Conservation (phyloP, 1,139 yeast species). For the Fermentozyma sake region DNA sequence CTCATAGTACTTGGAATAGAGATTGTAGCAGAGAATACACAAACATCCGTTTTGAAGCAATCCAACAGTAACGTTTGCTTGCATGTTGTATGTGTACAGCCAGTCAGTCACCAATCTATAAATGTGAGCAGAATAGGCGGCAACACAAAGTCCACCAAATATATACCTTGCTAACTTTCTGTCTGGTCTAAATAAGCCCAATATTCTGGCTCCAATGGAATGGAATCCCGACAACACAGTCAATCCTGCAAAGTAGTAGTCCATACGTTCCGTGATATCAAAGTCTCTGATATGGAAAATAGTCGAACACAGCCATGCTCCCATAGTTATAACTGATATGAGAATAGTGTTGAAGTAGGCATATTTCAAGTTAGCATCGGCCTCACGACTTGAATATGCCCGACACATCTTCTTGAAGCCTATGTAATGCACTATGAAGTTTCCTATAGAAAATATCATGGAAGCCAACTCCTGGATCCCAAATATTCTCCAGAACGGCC, state of each 20-base stretch:
- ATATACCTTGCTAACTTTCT: slow-evolving; percentile 20
- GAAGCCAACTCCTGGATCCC: slow-evolving; percentile 86
- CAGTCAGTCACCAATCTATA: slow-evolving; percentile 66
- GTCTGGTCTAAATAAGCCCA: slow-evolving; percentile 46
- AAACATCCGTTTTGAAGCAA: slow-evolving; percentile 59
- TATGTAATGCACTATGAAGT: slow-evolving; percentile 66
- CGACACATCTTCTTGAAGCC: slow-evolving; percentile 45
- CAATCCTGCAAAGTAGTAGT: slow-evolving; percentile 89
- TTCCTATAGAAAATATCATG: slow-evolving; percentile 75
- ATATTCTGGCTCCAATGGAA: slow-evolving; percentile 56
- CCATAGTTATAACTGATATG: slow-evolving; percentile 61
- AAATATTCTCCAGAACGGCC: slow-evolving; percentile 79
- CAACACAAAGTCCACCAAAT: slow-evolving; percentile 40
- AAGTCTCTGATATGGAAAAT: slow-evolving; percentile 87
- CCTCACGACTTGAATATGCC: slow-evolving; percentile 7
- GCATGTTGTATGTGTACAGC: slow-evolving; percentile 93
- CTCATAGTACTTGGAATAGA: slow-evolving; percentile 31
- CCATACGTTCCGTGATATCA: slow-evolving; percentile 73
- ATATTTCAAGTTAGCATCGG: slow-evolving; percentile 9
- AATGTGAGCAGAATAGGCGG: slow-evolving; percentile 60
- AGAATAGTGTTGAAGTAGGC: slow-evolving; percentile 31
- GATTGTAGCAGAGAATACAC: slow-evolving; percentile 26
- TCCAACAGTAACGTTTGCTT: slow-evolving; percentile 79
- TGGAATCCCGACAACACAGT: slow-evolving; percentile 80
- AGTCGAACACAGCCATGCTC: slow-evolving; percentile 85